phyloP scores from a whole-genome alignment of 2,329 filamentous ascomycete species.

The Drechmeria coniospora region DNA sequence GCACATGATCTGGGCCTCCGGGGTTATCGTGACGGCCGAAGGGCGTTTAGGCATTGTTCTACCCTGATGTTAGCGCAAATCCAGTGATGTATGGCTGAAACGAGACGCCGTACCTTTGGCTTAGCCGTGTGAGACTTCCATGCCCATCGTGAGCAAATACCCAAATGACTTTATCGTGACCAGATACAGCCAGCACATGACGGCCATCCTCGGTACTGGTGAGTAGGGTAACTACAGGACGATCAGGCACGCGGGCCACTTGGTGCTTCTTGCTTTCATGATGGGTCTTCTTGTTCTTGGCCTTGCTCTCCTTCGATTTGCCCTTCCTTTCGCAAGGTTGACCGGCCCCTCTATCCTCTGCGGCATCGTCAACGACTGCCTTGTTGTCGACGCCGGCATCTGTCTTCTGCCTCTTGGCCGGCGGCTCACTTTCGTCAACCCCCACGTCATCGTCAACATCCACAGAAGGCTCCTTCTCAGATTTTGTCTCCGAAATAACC shows the following conservation, averaged over 20 bases:
- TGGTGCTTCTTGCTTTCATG: slow-evolving; percentile 13
- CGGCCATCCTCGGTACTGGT: slow-evolving; percentile 45
- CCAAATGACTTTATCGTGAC: slow-evolving; percentile 82
- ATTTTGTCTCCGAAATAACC: slow-evolving; percentile 6
- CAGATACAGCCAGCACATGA: slow-evolving; percentile 63
- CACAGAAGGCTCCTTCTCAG: slow-evolving; percentile 2
- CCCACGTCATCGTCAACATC: slow-evolving; percentile 6
- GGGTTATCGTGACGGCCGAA: slow-evolving; percentile 55
- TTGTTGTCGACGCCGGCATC: slow-evolving; percentile 12
- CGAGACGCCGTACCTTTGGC: slow-evolving; percentile 50
- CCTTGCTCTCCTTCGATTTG: slow-evolving; percentile 4
- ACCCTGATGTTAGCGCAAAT: slow-evolving; percentile 12
- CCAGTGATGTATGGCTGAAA: neutral
- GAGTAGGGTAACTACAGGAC: slow-evolving; percentile 55
- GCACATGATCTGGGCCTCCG: slow-evolving; percentile 59
- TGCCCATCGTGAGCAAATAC: slow-evolving; percentile 56
- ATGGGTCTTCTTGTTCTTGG: slow-evolving; percentile 13
- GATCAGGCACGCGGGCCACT: slow-evolving; percentile 25
- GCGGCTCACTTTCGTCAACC: slow-evolving; percentile 14
- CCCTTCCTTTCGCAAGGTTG: slow-evolving; percentile 8
- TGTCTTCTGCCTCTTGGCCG: slow-evolving; percentile 20
- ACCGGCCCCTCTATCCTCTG: slow-evolving; percentile 1
- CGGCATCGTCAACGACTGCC: slow-evolving; percentile 4
- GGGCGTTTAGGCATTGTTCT: slow-evolving; percentile 84
- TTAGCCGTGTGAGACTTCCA: slow-evolving; percentile 50